These are phyloP conservation scores for Aeminium ludgeri DNA, from an alignment of 495 filamentous ascomycete genomes.

Conservation along the genomic window DNA sequence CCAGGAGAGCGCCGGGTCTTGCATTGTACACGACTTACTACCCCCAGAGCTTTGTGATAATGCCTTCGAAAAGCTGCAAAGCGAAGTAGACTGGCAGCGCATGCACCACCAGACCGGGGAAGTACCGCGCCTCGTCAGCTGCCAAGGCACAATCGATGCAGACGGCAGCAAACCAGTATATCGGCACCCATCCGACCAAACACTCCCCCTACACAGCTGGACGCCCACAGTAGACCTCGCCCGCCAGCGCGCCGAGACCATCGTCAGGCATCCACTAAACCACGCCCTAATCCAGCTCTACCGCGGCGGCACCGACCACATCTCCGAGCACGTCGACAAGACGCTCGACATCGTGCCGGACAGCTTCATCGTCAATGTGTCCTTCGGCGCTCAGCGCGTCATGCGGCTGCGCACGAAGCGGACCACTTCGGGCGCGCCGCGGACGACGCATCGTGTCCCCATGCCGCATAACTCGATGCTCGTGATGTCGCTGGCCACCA, in stretches of 20 bases:
- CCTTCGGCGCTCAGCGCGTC: conserved; percentile 73
- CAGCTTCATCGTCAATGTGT: conserved; percentile 79
- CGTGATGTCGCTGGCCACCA: conserved; percentile 63
- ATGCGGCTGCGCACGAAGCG: conserved; percentile 85
- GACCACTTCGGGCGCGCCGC: conserved; percentile 23
- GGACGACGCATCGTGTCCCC: conserved; percentile 45
- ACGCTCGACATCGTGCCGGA: conserved; percentile 74
- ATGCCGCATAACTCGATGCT: conserved; percentile 85
- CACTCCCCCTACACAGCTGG: conserved; percentile 60
- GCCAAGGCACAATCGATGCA: conserved; percentile 53
- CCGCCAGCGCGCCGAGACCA: conserved; percentile 45
- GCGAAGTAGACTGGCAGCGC: conserved; percentile 72
- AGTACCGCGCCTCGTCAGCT: conserved; percentile 84
- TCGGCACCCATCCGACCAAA: conserved; percentile 83
- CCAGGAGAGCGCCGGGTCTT: conserved; percentile 50
- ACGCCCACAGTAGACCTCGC: conserved; percentile 53
- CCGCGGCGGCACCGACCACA: conserved; percentile 77
- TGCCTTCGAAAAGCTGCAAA: conserved; percentile 51
- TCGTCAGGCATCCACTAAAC: conserved; percentile 69
- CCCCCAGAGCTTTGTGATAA: conserved; percentile 23
- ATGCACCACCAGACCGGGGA: conserved; percentile 89
- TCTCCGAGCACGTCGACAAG: conserved; percentile 95
- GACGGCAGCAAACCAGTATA: conserved; percentile 82
- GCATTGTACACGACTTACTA: conserved; percentile 53
- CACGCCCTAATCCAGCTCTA: conserved; percentile 91